Evolutionary conservation across 768 basidiomycete species (phyloP), one percentile per base, ranked within the genome.

Genomic region (Polyporus arcularius): DNA sequence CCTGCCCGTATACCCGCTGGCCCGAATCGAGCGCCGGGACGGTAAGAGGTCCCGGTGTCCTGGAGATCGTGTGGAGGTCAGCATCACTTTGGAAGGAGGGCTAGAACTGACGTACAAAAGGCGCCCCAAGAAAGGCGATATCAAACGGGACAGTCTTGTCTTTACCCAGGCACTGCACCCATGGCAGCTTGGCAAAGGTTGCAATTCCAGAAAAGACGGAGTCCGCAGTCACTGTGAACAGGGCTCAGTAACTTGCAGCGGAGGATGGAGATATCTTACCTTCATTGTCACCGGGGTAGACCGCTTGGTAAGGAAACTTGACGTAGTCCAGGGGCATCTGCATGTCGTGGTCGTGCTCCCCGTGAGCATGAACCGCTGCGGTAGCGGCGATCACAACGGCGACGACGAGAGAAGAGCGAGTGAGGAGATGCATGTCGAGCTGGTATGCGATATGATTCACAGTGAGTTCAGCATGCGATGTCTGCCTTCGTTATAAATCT

Each of bases 161-260:
- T 63, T 81, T 81, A 45, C 85, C 85, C 53, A 94, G 83, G 71
- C 93, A 94, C 64, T 87, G 83, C 1, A 86, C 81, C 84, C 89
- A 93, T 30, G 91, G 91, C n/a, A 96, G 80, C 72, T 83, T 93
- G 16, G 94, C 93, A 70, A 94, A 96, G 2, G 91, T 92, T 2
- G 86, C 85, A 38, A 93, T 88, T 9, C 93, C 93, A 48, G 89
- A 86, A 74, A 94, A 95, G 39, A 89, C 76, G 16, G 91, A 85
- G 69, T 94, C 87, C 3, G 87, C 87, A 43, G 88, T 90, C 32
- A 89, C 88, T 89, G 51, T 11, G 50, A 48, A 10, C 11, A 46
- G n/a, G 28, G 50, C 31, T 49, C 38, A 6, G 16, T 14, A 32
- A 35, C 5, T 35, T 11, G 14, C 7, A 28, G 47, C 14, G 12